Conservation (phyloP, 768 basidiomycete species). For the Hericium alpestre region DNA sequence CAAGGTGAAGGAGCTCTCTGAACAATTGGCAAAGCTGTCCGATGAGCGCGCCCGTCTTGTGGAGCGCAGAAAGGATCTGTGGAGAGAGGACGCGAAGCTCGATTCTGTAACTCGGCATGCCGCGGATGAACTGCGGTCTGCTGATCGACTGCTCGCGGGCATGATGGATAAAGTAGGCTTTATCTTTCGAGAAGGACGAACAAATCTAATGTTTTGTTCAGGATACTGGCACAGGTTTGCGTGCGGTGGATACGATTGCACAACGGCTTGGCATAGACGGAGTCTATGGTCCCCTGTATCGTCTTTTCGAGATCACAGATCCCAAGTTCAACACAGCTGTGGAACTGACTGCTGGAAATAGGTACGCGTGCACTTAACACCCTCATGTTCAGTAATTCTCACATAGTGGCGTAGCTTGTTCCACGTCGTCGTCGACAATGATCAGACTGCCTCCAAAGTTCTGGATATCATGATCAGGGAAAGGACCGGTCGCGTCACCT, state of each 20-base stretch:
- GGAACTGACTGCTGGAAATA: constrained; percentile 92
- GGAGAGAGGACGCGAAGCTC: constrained; percentile 90
- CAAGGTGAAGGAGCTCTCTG: constrained; percentile 44
- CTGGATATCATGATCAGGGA: constrained; percentile 90
- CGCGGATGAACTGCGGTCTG: constrained; percentile 66
- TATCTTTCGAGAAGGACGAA: constrained; percentile 1
- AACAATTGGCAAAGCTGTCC: constrained; percentile 50
- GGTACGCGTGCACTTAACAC: constrained; percentile 33
- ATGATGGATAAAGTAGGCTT: constrained; percentile 89
- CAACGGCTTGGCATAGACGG: constrained; percentile 66
- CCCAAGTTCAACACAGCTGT: constrained; percentile 83
- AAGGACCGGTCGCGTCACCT: constrained; percentile 89
- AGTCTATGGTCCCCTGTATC: constrained; percentile 90
- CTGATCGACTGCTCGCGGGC: constrained; percentile 67
- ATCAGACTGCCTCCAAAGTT: constrained; percentile 84
- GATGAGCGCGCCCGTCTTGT: constrained; percentile 57
- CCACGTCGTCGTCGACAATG: constrained; percentile 96
- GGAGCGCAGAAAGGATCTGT: constrained; percentile 84
- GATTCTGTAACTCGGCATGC: constrained; percentile 69
- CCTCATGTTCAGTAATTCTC: background rate
- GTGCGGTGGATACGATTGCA: constrained; percentile 77
- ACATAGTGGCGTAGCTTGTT: constrained; percentile 54
- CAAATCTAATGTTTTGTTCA: constrained; percentile 20
- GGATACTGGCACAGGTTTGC: constrained; percentile 87
- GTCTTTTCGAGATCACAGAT: constrained; percentile 85